Evolutionary conservation across 331 rosid species (phyloP).

Genomic region (Pyrus hybrid): DNA sequence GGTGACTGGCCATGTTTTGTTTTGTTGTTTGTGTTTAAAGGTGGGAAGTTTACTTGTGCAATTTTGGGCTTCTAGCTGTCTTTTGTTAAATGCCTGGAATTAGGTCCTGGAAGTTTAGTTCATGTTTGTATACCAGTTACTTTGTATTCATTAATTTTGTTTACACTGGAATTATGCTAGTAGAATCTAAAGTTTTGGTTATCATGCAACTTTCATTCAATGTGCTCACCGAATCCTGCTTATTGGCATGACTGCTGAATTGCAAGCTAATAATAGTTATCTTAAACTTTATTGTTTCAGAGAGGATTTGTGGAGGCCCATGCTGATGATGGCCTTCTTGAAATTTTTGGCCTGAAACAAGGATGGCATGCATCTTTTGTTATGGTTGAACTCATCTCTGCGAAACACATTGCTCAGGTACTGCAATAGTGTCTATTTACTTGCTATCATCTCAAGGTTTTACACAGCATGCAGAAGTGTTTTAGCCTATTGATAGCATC

Average conservation of each 20-base stretch:
- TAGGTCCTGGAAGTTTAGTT: neutral
- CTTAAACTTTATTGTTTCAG: conserved; percentile 31
- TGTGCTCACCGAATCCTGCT: neutral
- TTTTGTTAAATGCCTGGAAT: neutral
- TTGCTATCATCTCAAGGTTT: neutral
- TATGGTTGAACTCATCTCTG: conserved; percentile 83
- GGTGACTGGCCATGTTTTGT: neutral
- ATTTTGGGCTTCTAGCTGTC: neutral
- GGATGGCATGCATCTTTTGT: conserved; percentile 99
- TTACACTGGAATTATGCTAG: neutral
- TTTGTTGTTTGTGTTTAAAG: neutral
- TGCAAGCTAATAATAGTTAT: conserved; percentile 7
- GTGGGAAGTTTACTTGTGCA: neutral
- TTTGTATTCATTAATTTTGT: neutral
- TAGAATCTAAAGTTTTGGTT: neutral
- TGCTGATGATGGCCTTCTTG: conserved; percentile 88
- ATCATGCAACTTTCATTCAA: neutral
- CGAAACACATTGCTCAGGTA: conserved; percentile 97
- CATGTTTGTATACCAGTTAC: neutral
- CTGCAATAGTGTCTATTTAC: neutral
- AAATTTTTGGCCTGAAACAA: conserved; percentile 90
- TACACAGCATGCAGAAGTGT: neutral
- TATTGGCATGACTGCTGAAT: neutral
- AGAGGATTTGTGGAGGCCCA: conserved; percentile 90
- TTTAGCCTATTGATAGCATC: neutral